A percentile compares a stretch with the other conserved stretches of the same genome.
Evolutionary conservation across 1,139 yeast species (phyloP).

Genomic region (Pichia sp.): DNA sequence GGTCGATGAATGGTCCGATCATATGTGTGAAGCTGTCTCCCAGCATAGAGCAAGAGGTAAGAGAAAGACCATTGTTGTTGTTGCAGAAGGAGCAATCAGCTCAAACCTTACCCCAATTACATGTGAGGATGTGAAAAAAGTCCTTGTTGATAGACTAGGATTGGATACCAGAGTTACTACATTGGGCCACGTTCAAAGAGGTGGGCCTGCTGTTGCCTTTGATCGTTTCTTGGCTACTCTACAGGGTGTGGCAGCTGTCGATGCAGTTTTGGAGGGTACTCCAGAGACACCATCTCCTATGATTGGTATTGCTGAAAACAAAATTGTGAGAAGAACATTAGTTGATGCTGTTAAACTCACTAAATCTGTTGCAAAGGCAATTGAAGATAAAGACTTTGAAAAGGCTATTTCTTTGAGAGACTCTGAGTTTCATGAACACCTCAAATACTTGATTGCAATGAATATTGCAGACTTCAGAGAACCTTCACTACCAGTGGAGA

Average conservation of each 20-base stretch:
- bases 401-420: constrained; percentile 48
- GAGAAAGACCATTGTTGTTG: constrained; percentile 74
- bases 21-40: constrained; percentile 58
- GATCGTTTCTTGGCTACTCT: constrained; percentile 72
- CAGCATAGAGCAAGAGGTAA: constrained; percentile 69
- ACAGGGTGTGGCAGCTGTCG: constrained; percentile 82
- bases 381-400: constrained; percentile 27
- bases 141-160: constrained; percentile 59
- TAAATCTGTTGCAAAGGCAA: constrained; percentile 60
- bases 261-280: constrained; percentile 64
- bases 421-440: constrained; percentile 65
- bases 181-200: constrained; percentile 81
- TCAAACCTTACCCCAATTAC: constrained; percentile 62
- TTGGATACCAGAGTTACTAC: constrained; percentile 76
- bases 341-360: constrained; percentile 71
- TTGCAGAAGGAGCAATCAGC: constrained; percentile 80
- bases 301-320: constrained; percentile 69
- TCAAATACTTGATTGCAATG: constrained; percentile 59
- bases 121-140: constrained; percentile 63
- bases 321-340: constrained; percentile 62
- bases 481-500: constrained; percentile 47
- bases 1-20: constrained; percentile 59
- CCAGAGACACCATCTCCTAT: constrained; percentile 74
- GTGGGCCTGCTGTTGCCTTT: constrained; percentile 80
- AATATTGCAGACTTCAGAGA: constrained; percentile 58